These are phyloP conservation scores for Fraxinus platypoda DNA, from an alignment of 305 asterid species.

Conservation along the genomic window DNA sequence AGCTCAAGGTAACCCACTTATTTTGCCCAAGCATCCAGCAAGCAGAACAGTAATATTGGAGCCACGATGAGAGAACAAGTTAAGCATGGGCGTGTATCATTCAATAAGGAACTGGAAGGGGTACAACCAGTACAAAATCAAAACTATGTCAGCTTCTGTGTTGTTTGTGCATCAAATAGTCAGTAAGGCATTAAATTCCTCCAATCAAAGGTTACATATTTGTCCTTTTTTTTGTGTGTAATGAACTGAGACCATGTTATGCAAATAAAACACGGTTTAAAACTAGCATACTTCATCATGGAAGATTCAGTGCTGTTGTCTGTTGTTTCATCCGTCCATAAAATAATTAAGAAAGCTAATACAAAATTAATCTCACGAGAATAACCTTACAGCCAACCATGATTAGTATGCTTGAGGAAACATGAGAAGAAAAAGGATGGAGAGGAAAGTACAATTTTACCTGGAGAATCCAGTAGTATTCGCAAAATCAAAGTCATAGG, in stretches of 20 bases:
- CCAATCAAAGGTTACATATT: background rate
- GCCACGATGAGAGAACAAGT: background rate
- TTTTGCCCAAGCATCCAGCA: conserved; percentile 5
- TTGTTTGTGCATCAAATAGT: background rate
- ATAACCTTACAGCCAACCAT: conserved; percentile 22
- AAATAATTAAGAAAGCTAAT: conserved; percentile 3
- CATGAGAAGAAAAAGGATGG: conserved; percentile 6
- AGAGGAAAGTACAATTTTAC: conserved; percentile 36
- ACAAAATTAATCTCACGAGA: background rate
- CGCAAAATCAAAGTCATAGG: conserved; percentile 89
- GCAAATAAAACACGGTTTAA: conserved; percentile 6
- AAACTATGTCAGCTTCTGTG: background rate
- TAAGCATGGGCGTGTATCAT: background rate
- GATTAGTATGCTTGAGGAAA: conserved; percentile 17
- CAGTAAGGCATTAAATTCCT: background rate
- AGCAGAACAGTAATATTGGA: background rate
- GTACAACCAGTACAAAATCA: background rate
- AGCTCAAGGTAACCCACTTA: conserved; percentile 2
- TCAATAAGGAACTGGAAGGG: background rate
- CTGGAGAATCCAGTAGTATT: conserved; percentile 75
- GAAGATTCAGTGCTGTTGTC: background rate
- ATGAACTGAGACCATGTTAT: background rate
- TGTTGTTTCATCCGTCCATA: conserved; percentile 9
- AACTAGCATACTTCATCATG: background rate
- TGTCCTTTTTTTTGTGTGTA: background rate